Conservation (phyloP, 108 stramenopile genomes). For the Seminavis robusta region DNA sequence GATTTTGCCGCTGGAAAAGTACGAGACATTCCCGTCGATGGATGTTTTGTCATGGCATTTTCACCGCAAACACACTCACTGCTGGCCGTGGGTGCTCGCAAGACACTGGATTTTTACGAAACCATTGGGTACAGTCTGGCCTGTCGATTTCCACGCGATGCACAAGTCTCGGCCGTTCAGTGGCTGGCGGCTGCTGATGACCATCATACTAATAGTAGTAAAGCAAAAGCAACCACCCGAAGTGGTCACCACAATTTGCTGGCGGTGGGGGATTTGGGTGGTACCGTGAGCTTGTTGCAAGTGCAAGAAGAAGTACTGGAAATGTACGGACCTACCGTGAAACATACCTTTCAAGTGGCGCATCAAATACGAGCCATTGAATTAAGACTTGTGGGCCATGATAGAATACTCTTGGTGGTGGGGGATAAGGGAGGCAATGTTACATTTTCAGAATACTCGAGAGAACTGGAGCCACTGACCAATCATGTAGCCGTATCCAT, state of each 20-base stretch:
- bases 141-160: slow-evolving; percentile 1
- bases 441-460: background rate
- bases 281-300: slow-evolving; percentile 6
- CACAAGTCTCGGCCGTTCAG: slow-evolving; percentile 19
- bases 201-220: too few species aligned
- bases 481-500: background rate
- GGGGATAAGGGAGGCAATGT: slow-evolving; percentile 15
- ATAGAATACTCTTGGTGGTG: slow-evolving; percentile 14
- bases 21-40: background rate
- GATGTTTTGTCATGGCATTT: slow-evolving; percentile 23
- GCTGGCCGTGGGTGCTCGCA: slow-evolving; percentile 16
- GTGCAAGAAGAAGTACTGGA: slow-evolving; percentile 10
- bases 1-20: slow-evolving; percentile 17
- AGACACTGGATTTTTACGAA: slow-evolving; percentile 24
- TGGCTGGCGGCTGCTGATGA: slow-evolving; percentile 6
- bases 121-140: slow-evolving; percentile 4
- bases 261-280: slow-evolving; percentile 23
- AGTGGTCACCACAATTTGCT: slow-evolving; percentile 1
- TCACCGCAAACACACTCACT: slow-evolving; percentile 2
- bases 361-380: too few species aligned
- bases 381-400: too few species aligned
- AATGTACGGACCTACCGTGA: too few species aligned
- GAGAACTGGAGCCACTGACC: background rate
- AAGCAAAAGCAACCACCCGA: background rate
- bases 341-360: too few species aligned